Evolutionary conservation across 1,284 basidiomycete species (phyloP), one percentile per base, ranked within the genome.

Genomic region (Apiotrichum porosum): DNA sequence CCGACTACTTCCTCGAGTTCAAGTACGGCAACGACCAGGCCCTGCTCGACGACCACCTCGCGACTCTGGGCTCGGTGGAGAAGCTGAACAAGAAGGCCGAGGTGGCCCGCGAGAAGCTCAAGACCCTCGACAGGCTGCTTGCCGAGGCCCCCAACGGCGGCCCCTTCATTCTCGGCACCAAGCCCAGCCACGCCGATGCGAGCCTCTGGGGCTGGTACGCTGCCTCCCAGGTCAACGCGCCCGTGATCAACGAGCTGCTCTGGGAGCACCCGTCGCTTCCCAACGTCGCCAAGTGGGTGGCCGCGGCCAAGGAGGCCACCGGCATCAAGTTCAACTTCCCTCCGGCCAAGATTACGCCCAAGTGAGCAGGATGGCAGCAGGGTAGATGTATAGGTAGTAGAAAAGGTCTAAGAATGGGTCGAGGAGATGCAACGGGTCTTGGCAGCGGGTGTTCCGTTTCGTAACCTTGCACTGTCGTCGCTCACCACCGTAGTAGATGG

Each of bases 131-230:
- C 14, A 18, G 23, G 10, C 12, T 35, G 17, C 45, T 47, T 6
- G 34, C 24, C 14, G 24, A 35, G 17, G 10, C 21, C 12, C 12
- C 9, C n/a, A 12, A 12, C 26, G 26, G 26, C 26, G 45, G 45
- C 6, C 45, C 45, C 15, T 47, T 36, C 38, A 10, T 47, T 1
- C 39, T 47, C 21, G 54, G 55, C 14, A 32, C 32, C 10, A 31
- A 41, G 17, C 40, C 53, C n/a, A 35, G 39, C 9, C 58, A 60
- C 33, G 51, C 51, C 13, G 58, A 60, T 42, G 45, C 52, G n/a
- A 23, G 26, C 13, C n/a, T 60, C 24, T 60, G 53, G 19, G 58
- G 52, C 3, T 57, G 52, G 53, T 57, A 40, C 23, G 49, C 46
- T 8, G 37, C 30, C 18, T 42, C 41, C 1, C 46, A 35, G 23